Base-by-base conservation (phyloP, 73 alveolate genomes). In the Blepharisma japonicum region DNA sequence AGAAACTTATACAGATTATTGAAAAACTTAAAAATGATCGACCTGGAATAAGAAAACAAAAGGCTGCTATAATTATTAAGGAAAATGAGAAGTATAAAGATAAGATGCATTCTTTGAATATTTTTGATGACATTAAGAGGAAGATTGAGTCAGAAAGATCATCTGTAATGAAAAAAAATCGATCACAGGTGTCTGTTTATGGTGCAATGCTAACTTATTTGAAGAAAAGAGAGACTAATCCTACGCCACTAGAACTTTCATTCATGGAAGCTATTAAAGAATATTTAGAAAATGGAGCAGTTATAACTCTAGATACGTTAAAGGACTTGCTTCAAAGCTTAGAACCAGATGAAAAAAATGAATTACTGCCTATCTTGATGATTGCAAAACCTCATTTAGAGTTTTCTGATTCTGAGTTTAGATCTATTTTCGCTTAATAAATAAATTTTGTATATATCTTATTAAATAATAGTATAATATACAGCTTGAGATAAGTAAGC, bases 221-320 rank as follows among this genome's bases (percentile, higher is more conserved):
- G 48, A 61, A 61, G 74, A 20, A 14, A 9, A 61, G 23, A 61
- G 74, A 9, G 11, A 14, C 49, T 1, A 25, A 39, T 18, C 74
- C 74, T 20, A 61, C n/a, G 2, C 47, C 14, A 11, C 18, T 39
- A 3, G 74, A 61, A 48, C 14, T 61, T 20, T 14, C 14, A 2
- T 61, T 61, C 18, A 25, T 61, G 14, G 74, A 61, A 61, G 47
- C 23, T 48, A n/a, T 61, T 25, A 61, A 61, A 25, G 74, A 61
- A 61, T 8, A 14, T 18, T 61, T 61, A 25, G 74, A 61, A 5
- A 39, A 61, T 2, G 74, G 74, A 32, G 42, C 42, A 32, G 42
- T 32, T 3, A 32, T 32, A 32, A 32, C 42, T 1, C 42, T 32
- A 32, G 3, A 32, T 32, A 32, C 42, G 0, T 32, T 32, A 32